Evolutionary conservation across 306 rosid species (phyloP), one percentile per base, ranked within the genome.

Genomic region (Glycyrrhiza uralensis): DNA sequence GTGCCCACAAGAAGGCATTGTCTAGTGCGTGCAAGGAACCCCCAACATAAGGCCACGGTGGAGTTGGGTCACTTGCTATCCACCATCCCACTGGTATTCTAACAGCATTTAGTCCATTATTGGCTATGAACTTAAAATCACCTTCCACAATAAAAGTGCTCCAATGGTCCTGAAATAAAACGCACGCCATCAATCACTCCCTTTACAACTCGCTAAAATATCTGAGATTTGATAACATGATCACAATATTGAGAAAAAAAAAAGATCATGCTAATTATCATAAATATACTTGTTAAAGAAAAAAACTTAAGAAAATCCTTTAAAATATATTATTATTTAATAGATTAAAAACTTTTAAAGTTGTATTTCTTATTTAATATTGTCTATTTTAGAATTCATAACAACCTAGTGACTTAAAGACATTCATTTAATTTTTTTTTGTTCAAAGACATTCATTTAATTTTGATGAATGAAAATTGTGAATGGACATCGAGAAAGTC

Each of bases 71-170:
- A 35, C 87, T 89, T 38, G 96, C 91, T 58, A 87, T 87, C 97
- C 97, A 92, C 97, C 96, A 92, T 0, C 97, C 97, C 5, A 92
- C 85, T 2, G 96, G 97, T 10, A 92, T 92, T 86, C 97, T 92
- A 38, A 85, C 89, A 0, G 90, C 87, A 47, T 85, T 83, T 41
- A 92, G 33, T 67, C 91, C 91, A 29, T 74, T 86, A 19, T 15
- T 52, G 1, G 83, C 82, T 52, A 89, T 81, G 81, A 84, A 87
- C 51, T 87, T 71, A 78, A 92, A 86, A 72, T 92, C 97, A 4
- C 81, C 55, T 76, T 89, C 94, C 2, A 81, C 92, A 11, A 92
- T 87, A 71, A 78, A 92, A 20, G 82, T 87, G n/a, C 58, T 65
- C 97, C 97, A 92, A 28, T 92, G 96, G 17, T 89, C 83, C 96